Evolutionary conservation across 2,329 filamentous ascomycete genomes (phyloP), one percentile per base, ranked within the genome.

Genomic region (Aspergillus cejpii): DNA sequence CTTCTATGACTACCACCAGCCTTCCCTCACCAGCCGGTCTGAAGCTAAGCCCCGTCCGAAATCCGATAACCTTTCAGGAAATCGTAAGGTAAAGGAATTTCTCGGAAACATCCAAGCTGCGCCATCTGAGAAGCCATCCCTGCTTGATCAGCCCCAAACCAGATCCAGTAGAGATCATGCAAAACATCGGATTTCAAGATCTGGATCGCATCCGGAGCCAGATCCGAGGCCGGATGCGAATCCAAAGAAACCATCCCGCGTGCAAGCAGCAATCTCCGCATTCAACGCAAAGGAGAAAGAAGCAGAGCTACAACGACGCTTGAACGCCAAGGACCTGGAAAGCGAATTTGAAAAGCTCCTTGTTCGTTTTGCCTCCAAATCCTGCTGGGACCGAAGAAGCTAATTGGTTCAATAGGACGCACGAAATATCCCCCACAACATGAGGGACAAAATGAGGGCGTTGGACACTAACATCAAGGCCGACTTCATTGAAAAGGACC

Each of bases 371-470:
- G 33, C 12, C 14, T 19, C 5, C 17, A 17, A 24, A 6, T 10
- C 8, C 6, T 17, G 7, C 23, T 6, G 21, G 4, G 15, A 24
- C 1, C 3, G 5, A 15, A 23, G 5, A n/a, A 21, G 24, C 50
- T 54, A 47, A 55, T 39, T 10, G 10, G 1, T 14, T 10, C 20
- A 80, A 66, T 64, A 94, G 66, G 88, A 95, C 63, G 82, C 90
- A 14, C 80, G 91, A 52, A 95, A 97, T 59, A 94, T 97, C 43
- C 90, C 91, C 2, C 87, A 94, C 60, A 86, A 95, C 52, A 89
- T 95, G 74, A 79, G 91, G 44, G 88, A 91, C 66, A 94, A 94
- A 70, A 96, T 98, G 89, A 80, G 91, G 37, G 90, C 83, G 45
- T 73, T 98, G 48, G 88, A 87, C 51, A 78, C 87, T 53, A 85